Evolutionary conservation across 352 stramenopile species (phyloP), one percentile per base, ranked within the genome.

Genomic region (Pythium aquatile): DNA sequence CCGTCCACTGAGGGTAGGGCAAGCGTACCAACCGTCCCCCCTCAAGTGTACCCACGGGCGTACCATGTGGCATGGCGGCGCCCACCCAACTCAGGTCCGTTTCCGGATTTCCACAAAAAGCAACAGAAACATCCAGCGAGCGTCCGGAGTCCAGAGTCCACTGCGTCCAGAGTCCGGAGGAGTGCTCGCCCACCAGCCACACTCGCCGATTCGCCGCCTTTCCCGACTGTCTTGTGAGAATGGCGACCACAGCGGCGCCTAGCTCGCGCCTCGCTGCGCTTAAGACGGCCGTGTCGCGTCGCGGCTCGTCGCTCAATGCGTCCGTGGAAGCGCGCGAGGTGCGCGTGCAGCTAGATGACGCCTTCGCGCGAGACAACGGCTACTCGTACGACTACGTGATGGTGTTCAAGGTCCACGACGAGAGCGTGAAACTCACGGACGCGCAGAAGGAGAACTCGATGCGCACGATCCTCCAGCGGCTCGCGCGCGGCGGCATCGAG

Each of bases 341-440:
- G 55, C 78, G 81, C 5, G 16, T 90, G 63, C 70, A 85, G 59
- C 64, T 90, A 46, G 81, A 90, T 62, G 74, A 77, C 44, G 74
- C 74, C 35, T 92, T 92, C 33, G 70, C 86, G 68, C 64, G 60
- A 24, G 71, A 83, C 40, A 86, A 92, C 61, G 81, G 83, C 51
- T 90, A 86, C 76, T 88, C 82, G 67, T 92, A 84, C 72, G 83
- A 92, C 79, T 92, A 90, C 52, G 81, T 81, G 56, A 68, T 92
- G 55, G 83, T 92, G 37, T 92, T 92, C 79, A 85, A 92, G 58
- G 81, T 92, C 33, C 81, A 92, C 71, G 81, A 89, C 56, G 83
- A 92, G 65, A 76, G 63, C 49, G 73, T 73, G 7, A 67, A 82
- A 60, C 73, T 92, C 42, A 72, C 69, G 60, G 55, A 78, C 30